Base-by-base conservation (phyloP, 768 basidiomycete genomes). In the Hygrophorus russula region DNA sequence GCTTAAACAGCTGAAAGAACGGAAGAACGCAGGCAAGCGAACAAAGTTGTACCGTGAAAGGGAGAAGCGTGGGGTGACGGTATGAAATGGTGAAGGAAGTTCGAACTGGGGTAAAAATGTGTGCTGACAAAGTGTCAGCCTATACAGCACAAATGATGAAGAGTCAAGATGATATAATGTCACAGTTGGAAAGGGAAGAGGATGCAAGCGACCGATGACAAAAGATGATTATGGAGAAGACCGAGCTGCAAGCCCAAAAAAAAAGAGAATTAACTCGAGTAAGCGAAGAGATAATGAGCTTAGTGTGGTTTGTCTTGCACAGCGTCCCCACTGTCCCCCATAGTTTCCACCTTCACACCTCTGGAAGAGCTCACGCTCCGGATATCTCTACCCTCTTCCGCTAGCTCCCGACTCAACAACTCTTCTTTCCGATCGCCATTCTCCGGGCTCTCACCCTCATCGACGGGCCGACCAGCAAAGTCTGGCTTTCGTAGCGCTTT, bases 331-430 rank as follows among this genome's bases (percentile, higher is more conserved):
- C 63, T 61, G 54, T 76, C 74, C 57, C 74, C 73, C 46, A 74
- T 60, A 50, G 78, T 78, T 59, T 89, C 85, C 46, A 91, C 83
- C 55, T 65, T 76, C 46, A 87, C 83, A 33, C 83, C 86, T 54
- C 87, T 70, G 52, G 80, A 82, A 33, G 82, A 86, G 52, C 75
- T 68, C 30, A 91, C 89, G 56, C 84, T 89, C 56, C 84, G 68
- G 35, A 92, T 82, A 58, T 89, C 88, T 53, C 82, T 70, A n/a
- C 89, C 89, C 58, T 92, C 89, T 62, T 90, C 87, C 17, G 86
- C 85, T 44, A 92, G 62, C 62, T 90, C 87, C 47, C 80, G 70
- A 54, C 70, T 79, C 39, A 91, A 61, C 35, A 83, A 58, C 39
- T 66, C 61, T 48, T 66, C 65, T 19, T 62, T 62, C 33, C 45